phyloP scores from a whole-genome alignment of 1,284 basidiomycete species.

The Austroboletus rostrupii region DNA sequence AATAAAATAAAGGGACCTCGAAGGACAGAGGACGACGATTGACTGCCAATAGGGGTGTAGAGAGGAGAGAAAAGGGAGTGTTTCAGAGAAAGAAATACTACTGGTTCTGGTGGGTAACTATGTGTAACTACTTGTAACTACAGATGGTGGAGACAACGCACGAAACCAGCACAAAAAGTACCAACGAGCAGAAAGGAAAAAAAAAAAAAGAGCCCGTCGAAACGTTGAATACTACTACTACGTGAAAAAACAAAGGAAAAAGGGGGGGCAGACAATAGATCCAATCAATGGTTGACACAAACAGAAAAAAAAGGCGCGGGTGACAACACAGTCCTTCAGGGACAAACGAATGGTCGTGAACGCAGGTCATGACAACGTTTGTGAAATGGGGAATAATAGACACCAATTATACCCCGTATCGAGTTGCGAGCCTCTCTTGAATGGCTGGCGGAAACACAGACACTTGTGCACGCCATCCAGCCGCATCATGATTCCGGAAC shows the following conservation, averaged over 20 bases:
- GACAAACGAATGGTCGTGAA: conserved; percentile 10
- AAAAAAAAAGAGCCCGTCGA: not conserved
- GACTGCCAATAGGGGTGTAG: not conserved
- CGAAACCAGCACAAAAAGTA: conserved; percentile 4
- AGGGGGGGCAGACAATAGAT: conserved; percentile 14
- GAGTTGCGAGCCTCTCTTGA: conserved; percentile 68
- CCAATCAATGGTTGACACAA: conserved; percentile 23
- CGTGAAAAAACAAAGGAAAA: not conserved
- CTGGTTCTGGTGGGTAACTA: conserved; percentile 21
- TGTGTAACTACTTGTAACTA: conserved; percentile 35
- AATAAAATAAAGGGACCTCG: conserved; percentile 6
- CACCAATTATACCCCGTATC: conserved; percentile 65
- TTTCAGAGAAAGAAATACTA: conserved; percentile 2
- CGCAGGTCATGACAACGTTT: conserved; percentile 17
- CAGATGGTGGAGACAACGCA: conserved; percentile 24
- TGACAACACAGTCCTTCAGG: conserved; percentile 4
- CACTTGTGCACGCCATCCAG: conserved; percentile 75
- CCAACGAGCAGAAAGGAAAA: too few relatives aligned
- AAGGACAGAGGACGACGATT: conserved; percentile 2
- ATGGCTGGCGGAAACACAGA: conserved; percentile 74
- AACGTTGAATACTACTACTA: conserved; percentile 24
- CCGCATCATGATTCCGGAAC: conserved; percentile 81
- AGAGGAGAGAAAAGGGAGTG: conserved; percentile 29
- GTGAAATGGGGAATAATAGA: not conserved
- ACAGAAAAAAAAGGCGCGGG: too few relatives aligned